Evolutionary conservation across 1,284 basidiomycete genomes (phyloP), one percentile per base, ranked within the genome.

Genomic region (Ceratobasidium sp.): DNA sequence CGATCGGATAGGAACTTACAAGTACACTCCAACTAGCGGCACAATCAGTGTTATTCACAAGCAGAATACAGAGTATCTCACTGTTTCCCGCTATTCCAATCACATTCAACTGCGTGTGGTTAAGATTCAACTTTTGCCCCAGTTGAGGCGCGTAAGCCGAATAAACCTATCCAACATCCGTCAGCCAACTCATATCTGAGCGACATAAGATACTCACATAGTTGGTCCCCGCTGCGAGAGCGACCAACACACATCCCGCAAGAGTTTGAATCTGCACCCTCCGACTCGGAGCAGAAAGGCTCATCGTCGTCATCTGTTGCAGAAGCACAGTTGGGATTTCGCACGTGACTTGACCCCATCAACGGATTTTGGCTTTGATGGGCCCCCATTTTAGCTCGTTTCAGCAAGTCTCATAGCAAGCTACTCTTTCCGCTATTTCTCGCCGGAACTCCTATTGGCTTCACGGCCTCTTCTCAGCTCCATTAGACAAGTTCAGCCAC

Each of bases 91-190:
- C 64, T 4, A 68, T 72, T 40, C 86, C 91, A 27, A 93, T 83
- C 47, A 92, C 77, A 74, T 93, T 94, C 49, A 92, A 80, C 71
- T 89, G 85, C 0, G 91, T 93, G 58, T 92, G 89, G 0, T 86
- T 84, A 22, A 93, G 34, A 25, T 68, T 68, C 17, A 68, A 42
- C 20, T 25, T 42, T 45, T 68, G 53, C 4, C 64, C 64, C 27
- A 68, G n/a, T 52, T 68, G 64, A 3, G 64, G 64, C 8, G 64
- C 64, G 42, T 68, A 68, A 10, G 64, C 64, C 31, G 64, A 68
- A 35, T 68, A 68, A 15, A 68, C 64, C 64, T 68, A 34, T n/a
- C 5, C 34, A 25, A 34, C 42, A 53, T 8, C 45, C 10, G n/a
- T 50, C 38, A 34, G 6, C 20, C 22, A 20, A 8, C 29, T 25